These are phyloP conservation scores for Takakia lepidozioides DNA, from an alignment of 225 moss, liverwort and hornwort species.

Conservation along the genomic window DNA sequence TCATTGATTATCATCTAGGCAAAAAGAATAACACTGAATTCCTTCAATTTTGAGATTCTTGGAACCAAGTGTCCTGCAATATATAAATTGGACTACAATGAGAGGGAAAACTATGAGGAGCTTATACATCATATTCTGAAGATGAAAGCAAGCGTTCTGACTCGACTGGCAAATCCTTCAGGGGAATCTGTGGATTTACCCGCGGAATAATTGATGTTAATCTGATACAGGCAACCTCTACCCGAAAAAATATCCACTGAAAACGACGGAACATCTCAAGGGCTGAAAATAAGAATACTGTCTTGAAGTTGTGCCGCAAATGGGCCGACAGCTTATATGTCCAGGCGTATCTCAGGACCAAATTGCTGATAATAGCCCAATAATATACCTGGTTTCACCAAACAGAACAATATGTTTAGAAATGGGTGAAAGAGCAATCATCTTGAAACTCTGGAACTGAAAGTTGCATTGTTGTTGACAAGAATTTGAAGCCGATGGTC, in stretches of 20 bases:
- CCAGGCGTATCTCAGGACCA: constrained; percentile 83
- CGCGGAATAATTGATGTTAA: constrained; percentile 28
- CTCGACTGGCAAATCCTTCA: constrained; percentile 43
- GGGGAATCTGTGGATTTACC: constrained; percentile 42
- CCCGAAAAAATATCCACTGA: constrained; percentile 93
- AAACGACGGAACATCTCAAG: constrained; percentile 91
- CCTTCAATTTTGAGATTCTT: no score
- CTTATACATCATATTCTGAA: constrained; percentile 31
- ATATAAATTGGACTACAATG: no score
- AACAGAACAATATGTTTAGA: no score
- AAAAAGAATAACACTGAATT: no score
- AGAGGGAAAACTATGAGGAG: no score
- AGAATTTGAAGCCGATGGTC: no score
- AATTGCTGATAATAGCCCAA: constrained; percentile 86
- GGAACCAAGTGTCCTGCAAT: no score
- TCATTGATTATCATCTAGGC: no score
- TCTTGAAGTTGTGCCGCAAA: constrained; percentile 79
- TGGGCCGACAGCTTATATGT: constrained; percentile 91
- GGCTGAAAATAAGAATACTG: constrained; percentile 84
- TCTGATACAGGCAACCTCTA: constrained; percentile 81
- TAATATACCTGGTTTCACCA: constrained; percentile 77
- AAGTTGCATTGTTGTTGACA: no score
- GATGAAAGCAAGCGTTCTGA: constrained; percentile 39
- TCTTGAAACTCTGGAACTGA: no score
- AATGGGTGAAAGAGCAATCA: no score